phyloP scores from a whole-genome alignment of 2,329 filamentous ascomycete genomes.

The Diaporthe sp. region DNA sequence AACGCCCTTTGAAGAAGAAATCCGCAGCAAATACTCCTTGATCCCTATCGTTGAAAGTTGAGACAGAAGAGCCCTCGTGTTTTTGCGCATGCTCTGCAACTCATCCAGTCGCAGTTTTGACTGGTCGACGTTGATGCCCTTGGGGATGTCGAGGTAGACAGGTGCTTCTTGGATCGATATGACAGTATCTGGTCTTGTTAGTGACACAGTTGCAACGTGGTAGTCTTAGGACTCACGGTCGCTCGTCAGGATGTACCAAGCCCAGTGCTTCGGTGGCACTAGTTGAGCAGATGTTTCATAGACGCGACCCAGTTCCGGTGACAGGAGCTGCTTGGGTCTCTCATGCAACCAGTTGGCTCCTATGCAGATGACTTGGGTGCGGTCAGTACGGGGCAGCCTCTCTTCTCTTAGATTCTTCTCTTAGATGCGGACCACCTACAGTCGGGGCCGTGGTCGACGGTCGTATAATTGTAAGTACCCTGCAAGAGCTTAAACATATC shows the following conservation, averaged over 20 bases:
- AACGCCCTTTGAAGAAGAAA: slow-evolving; percentile 58
- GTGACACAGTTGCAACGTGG: slow-evolving; percentile 31
- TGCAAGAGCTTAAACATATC: slow-evolving; percentile 68
- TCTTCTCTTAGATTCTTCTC: neutral
- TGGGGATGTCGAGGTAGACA: slow-evolving; percentile 46
- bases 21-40: slow-evolving; percentile 52
- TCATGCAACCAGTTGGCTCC: slow-evolving; percentile 76
- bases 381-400: slow-evolving; percentile 7
- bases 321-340: slow-evolving; percentile 47
- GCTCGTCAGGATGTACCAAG: slow-evolving; percentile 78
- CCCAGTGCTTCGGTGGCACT: slow-evolving; percentile 68
- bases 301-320: neutral
- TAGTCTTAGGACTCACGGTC: slow-evolving; percentile 62
- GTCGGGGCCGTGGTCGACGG: slow-evolving; percentile 75
- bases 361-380: slow-evolving; percentile 71
- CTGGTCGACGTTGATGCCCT: slow-evolving; percentile 44
- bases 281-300: slow-evolving; percentile 43
- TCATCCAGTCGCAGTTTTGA: slow-evolving; percentile 47
- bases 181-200: slow-evolving; percentile 67
- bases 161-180: slow-evolving; percentile 77
- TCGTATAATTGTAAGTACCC: slow-evolving; percentile 82
- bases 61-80: slow-evolving; percentile 54
- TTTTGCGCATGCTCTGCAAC: slow-evolving; percentile 53
- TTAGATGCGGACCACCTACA: slow-evolving; percentile 59
- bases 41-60: slow-evolving; percentile 57